Conservation (phyloP, 2,329 filamentous ascomycete species). For the Aspergillus sp. region DNA sequence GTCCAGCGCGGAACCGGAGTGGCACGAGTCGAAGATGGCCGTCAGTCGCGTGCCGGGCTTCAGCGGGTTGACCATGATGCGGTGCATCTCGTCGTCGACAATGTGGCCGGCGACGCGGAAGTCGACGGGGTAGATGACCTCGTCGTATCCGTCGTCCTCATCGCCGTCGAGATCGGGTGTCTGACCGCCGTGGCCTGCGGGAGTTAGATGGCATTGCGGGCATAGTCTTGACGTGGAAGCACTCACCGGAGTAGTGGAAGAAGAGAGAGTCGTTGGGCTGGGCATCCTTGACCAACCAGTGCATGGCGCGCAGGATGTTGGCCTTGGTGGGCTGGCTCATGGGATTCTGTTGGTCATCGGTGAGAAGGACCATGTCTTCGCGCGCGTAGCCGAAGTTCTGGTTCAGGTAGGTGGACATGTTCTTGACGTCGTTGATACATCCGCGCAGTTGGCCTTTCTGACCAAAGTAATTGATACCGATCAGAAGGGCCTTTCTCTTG, state of each 20-base stretch:
- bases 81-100: slow-evolving; percentile 75
- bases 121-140: slow-evolving; percentile 77
- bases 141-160: slow-evolving; percentile 74
- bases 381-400: slow-evolving; percentile 88
- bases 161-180: slow-evolving; percentile 71
- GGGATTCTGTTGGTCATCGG: slow-evolving; percentile 93
- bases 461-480: slow-evolving; percentile 96
- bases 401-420: slow-evolving; percentile 89
- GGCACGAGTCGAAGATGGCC: slow-evolving; percentile 67
- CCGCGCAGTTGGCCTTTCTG: slow-evolving; percentile 86
- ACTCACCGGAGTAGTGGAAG: slow-evolving; percentile 90
- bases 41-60: slow-evolving; percentile 76
- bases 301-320: slow-evolving; percentile 94
- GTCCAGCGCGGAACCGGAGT: slow-evolving; percentile 65
- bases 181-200: slow-evolving; percentile 69
- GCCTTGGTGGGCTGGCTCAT: slow-evolving; percentile 97
- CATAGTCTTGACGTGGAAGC: neutral
- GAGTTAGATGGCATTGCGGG: neutral
- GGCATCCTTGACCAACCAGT: slow-evolving; percentile 95
- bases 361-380: slow-evolving; percentile 95
- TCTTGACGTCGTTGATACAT: slow-evolving; percentile 96
- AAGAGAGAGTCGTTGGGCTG: slow-evolving; percentile 90
- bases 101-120: slow-evolving; percentile 68
- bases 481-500: slow-evolving; percentile 80
- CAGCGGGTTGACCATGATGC: slow-evolving; percentile 72